Base-by-base conservation (phyloP, 2,329 filamentous ascomycete species). In the Alternaria dauci region DNA sequence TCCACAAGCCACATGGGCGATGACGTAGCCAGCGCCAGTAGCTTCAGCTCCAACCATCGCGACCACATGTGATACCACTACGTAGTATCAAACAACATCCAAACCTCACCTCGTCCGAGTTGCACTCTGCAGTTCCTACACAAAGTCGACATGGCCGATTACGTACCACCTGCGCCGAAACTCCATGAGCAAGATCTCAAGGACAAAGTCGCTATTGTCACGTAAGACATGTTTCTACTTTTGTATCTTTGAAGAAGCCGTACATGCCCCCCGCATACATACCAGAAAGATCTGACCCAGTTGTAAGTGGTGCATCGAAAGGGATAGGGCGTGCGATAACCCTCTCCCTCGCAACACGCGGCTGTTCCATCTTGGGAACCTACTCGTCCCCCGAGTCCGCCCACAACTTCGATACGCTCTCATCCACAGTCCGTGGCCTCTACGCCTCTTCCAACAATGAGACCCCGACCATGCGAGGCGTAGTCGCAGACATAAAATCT, bases 191-290 rank as follows among this genome's bases (percentile, higher is more conserved):
- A 76, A 41, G 71, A 76, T 48, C 61, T 76, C 14, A 62, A 65
- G 44, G 72, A 69, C 23, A 75, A 75, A 58, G 61, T 72, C 32
- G 73, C 74, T 4, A 39, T 76, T n/a, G 69, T 76, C 60, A 75
- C 70, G 71, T 75, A 69, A 59, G 68, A 42, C 38, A 26, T 26
- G 1, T 41, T 36, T 28, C 25, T 26, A 39, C 52, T 18, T 18
- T 8, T 5, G 18, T 20, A n/a, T 8, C 8, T 11, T 9, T 20
- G 9, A 20, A n/a, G 16, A 18, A 11, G 8, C n/a, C 8, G 38
- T 11, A 30, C 16, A 20, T 12, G 12, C 8, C 8, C n/a, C 25
- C 18, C 26, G 32, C 16, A 18, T 18, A n/a, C 16, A 18, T 4
- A 20, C 9, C 18, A 5, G 14, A 9, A 41, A 18, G 2, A 26